phyloP scores from a whole-genome alignment of 176 grass and related monocot genomes.

The Rhynchospora tenuis region DNA sequence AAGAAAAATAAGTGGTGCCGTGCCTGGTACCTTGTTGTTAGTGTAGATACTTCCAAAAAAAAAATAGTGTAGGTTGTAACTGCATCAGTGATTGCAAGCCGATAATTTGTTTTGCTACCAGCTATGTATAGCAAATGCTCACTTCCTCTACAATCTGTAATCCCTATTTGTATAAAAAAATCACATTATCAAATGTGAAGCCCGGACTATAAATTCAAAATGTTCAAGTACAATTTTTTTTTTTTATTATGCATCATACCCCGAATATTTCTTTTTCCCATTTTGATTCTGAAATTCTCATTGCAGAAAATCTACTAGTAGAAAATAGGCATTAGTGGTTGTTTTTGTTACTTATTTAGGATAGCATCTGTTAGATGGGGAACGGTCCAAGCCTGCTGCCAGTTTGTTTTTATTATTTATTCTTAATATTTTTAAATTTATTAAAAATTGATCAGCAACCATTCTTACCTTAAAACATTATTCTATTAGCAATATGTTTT shows the following conservation, averaged over 20 bases:
- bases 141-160: neutral
- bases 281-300: neutral
- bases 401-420: neutral
- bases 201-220: no score
- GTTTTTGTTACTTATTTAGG: neutral
- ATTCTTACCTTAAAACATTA: neutral
- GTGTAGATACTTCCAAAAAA: neutral
- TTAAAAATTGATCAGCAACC: neutral
- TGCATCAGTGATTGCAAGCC: neutral
- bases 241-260: neutral
- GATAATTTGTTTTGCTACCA: conserved; percentile 9
- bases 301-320: neutral
- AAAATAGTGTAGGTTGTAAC: neutral
- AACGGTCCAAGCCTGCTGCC: neutral
- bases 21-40: conserved; percentile 15
- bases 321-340: neutral
- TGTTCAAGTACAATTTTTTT: neutral
- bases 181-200: neutral
- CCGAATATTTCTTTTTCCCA: neutral
- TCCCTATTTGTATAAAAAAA: neutral
- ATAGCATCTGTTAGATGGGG: neutral
- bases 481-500: no score
- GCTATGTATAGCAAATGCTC: neutral
- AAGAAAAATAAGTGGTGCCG: conserved; percentile 3
- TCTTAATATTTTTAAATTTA: neutral